Conservation (phyloP, 2,329 filamentous ascomycete genomes). For the Boeremia exigua region DNA sequence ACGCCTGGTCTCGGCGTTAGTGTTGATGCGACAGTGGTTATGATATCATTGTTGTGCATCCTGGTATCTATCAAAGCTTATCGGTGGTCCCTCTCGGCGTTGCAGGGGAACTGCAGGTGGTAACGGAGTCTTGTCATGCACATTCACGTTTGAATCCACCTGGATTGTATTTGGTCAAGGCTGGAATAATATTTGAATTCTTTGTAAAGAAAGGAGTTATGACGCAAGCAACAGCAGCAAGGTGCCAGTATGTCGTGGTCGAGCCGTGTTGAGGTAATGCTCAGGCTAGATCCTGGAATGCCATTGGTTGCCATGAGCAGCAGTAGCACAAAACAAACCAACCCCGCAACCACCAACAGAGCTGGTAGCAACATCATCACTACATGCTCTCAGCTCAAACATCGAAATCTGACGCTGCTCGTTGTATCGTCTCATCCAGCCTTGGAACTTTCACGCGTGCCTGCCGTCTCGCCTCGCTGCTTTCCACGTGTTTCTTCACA, state of each 20-base stretch:
- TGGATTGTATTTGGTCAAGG: background rate
- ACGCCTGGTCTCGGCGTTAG: constrained; percentile 1
- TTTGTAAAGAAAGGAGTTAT: background rate
- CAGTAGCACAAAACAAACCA: constrained; percentile 33
- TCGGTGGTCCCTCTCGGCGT: constrained; percentile 6
- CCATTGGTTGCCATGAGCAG: constrained; percentile 37
- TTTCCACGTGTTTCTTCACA: background rate
- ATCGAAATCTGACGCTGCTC: background rate
- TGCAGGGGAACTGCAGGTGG: background rate
- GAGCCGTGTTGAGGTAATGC: constrained; percentile 5
- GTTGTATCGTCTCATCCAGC: background rate
- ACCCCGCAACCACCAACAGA: constrained; percentile 30
- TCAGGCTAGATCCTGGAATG: constrained; percentile 24
- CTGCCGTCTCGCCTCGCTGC: background rate
- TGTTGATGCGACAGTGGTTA: constrained; percentile 1
- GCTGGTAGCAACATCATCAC: constrained; percentile 11
- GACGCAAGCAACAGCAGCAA: constrained; percentile 1
- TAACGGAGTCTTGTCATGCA: background rate
- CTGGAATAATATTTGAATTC: background rate
- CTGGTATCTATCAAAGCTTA: constrained; percentile 13
- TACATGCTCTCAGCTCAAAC: background rate
- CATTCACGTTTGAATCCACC: background rate
- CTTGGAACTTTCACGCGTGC: background rate
- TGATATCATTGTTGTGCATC: constrained; percentile 20
- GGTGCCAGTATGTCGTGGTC: background rate